Evolutionary conservation across 2,329 filamentous ascomycete species (phyloP), one percentile per base, ranked within the genome.

Genomic region (Phyllosticta citribraziliensis): DNA sequence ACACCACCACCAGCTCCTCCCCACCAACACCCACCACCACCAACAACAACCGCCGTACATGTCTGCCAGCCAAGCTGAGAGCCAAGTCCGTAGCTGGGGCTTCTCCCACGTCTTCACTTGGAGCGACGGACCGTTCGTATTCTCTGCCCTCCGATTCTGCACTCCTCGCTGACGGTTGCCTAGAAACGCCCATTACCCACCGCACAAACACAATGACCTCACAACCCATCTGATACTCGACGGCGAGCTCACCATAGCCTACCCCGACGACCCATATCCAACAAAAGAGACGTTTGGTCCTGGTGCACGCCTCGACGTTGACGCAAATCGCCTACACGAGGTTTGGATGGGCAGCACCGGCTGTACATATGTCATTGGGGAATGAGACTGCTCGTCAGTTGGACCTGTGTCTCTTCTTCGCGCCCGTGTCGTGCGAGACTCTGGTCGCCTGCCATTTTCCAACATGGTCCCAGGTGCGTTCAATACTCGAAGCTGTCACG

Each of bases 61-160:
- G 66, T 75, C 77, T 33, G 77, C 73, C 60, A 72, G 69, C 62
- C 77, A 82, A 51, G 76, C 77, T 47, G 86, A 90, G 70, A 74
- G 76, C 56, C 76, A 88, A 68, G 87, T 90, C 25, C 79, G 79
- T 40, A 83, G 82, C 1, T 89, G 87, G 87, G 87, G 87, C 1
- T 91, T 89, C 69, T 22, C 47, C 55, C 78, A 84, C 56, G 86
- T 88, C 68, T 88, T 88, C 65, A 89, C 86, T 2, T 90, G 87
- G 87, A 84, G 81, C 8, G 88, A 90, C 72, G 75, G 78, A 22
- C 83, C 85, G 86, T 89, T 80, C 33, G 33, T 40, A 3, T 40
- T 11, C 33, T 17, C 33, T 80, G n/a, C 33, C 62, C 35, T 25
- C 51, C 22, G 24, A 14, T 55, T 59, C n/a, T 24, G 35, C 22